Evolutionary conservation across 2,329 filamentous ascomycete genomes (phyloP).

Genomic region (Nothophaeocryptopus gaeumannii): DNA sequence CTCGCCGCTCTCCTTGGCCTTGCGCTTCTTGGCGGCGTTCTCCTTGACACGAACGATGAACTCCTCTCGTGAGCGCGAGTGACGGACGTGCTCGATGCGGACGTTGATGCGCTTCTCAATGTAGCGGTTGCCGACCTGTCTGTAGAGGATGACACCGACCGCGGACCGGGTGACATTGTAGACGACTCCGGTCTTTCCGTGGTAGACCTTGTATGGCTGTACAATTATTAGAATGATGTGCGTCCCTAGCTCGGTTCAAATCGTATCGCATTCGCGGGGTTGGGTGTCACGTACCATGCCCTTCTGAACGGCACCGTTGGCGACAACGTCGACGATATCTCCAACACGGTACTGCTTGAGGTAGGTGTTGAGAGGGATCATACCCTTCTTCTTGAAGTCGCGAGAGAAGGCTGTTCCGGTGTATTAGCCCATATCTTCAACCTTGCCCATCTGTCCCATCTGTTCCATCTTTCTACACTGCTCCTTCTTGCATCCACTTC

Average conservation of each 20-base stretch:
- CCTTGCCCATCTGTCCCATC: background rate
- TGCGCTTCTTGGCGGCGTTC: slow-evolving; percentile 87
- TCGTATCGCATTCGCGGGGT: too few relatives aligned
- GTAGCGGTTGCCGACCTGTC: slow-evolving; percentile 99
- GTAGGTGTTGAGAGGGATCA: slow-evolving; percentile 92
- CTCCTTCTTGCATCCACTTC: slow-evolving; percentile 46
- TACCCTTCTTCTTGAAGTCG: slow-evolving; percentile 91
- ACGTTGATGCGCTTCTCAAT: slow-evolving; percentile 99
- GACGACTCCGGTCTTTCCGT: slow-evolving; percentile 77
- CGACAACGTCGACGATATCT: slow-evolving; percentile 98
- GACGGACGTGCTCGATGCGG: slow-evolving; percentile 93
- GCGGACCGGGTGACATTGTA: slow-evolving; percentile 96
- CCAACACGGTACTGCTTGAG: slow-evolving; percentile 94
- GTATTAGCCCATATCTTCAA: slow-evolving; percentile 21
- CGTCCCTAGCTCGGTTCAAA: too few relatives aligned
- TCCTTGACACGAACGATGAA: slow-evolving; percentile 95
- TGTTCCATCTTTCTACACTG: slow-evolving; percentile 1
- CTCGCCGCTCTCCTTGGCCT: slow-evolving; percentile 86
- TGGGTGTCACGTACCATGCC: slow-evolving; percentile 62
- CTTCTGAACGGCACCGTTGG: slow-evolving; percentile 98
- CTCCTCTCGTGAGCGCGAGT: slow-evolving; percentile 93
- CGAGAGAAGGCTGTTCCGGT: slow-evolving; percentile 68
- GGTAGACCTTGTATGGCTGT: slow-evolving; percentile 95
- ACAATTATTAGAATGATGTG: background rate
- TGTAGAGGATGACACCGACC: slow-evolving; percentile 98